A percentile compares a stretch with the other conserved stretches of the same genome.
Conservation (phyloP, 2,329 filamentous ascomycete genomes). For the Aplosporella prunicola region DNA sequence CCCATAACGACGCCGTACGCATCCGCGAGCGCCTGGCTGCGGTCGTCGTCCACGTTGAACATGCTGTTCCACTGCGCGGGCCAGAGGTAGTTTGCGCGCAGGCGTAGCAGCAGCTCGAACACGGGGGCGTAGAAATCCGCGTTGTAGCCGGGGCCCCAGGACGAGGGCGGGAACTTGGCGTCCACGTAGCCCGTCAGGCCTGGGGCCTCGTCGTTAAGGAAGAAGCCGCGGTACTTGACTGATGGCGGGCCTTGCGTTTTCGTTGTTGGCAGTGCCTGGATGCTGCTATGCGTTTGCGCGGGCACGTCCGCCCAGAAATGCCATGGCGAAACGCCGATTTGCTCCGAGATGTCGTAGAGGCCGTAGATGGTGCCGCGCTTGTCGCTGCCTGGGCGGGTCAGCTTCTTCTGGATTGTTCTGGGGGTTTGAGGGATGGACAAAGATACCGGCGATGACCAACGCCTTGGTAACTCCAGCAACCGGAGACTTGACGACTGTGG, state of each 20-base stretch:
- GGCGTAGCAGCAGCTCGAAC: constrained; percentile 60
- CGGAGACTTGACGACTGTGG: constrained; percentile 48
- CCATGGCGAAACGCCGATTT: constrained; percentile 65
- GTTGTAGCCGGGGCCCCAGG: constrained; percentile 33
- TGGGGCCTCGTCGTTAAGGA: constrained; percentile 62
- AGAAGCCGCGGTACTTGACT: constrained; percentile 60
- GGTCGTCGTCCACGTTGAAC: constrained; percentile 61
- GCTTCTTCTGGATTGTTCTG: neutral
- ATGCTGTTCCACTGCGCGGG: constrained; percentile 62
- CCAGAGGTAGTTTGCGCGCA: constrained; percentile 68
- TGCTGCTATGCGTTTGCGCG: constrained; percentile 39
- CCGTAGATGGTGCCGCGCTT: constrained; percentile 60
- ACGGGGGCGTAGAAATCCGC: constrained; percentile 59
- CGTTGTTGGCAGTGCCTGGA: constrained; percentile 46
- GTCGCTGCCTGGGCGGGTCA: constrained; percentile 41
- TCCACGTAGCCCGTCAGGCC: constrained; percentile 58
- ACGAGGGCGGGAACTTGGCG: constrained; percentile 36
- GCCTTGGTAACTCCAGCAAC: constrained; percentile 48
- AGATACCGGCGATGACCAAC: constrained; percentile 51
- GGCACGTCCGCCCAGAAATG: constrained; percentile 60
- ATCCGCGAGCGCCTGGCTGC: constrained; percentile 59
- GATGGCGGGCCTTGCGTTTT: constrained; percentile 52
- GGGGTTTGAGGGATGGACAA: neutral
- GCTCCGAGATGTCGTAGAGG: constrained; percentile 61
- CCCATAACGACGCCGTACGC: constrained; percentile 67